Conservation (phyloP, 116 monocot genomes). For the Cymodocea nodosa region DNA sequence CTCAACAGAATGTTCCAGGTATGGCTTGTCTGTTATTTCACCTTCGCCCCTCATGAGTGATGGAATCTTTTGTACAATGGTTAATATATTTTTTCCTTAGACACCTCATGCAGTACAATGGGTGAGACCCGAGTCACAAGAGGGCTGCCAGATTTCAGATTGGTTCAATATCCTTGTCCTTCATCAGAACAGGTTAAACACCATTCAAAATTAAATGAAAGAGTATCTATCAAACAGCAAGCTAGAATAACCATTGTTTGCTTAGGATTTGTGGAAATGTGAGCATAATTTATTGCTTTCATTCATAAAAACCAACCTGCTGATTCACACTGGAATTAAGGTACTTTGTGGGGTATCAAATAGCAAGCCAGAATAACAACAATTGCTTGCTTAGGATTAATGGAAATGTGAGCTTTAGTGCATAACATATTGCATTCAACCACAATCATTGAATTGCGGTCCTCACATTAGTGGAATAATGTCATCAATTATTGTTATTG, state of each 20-base stretch:
- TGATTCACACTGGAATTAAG: too few species aligned
- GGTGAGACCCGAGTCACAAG: conserved; percentile 92
- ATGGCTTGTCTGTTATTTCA: neutral
- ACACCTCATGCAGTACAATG: conserved; percentile 98
- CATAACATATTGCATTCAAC: too few species aligned
- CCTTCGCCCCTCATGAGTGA: neutral
- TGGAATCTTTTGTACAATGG: neutral
- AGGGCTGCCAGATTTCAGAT: conserved; percentile 66
- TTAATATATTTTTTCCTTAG: conserved; percentile 32
- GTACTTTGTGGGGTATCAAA: too few species aligned
- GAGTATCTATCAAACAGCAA: neutral
- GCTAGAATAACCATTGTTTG: neutral
- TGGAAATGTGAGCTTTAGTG: too few species aligned
- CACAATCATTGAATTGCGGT: too few species aligned
- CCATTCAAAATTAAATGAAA: neutral
- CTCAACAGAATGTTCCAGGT: conserved; percentile 99
- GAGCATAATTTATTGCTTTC: neutral
- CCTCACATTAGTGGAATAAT: too few species aligned
- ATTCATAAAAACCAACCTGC: too few species aligned
- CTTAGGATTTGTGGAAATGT: neutral
- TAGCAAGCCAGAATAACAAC: too few species aligned
- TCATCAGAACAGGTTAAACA: conserved; percentile 91
- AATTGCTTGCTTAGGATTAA: too few species aligned
- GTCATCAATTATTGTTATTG: too few species aligned
- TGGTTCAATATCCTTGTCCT: conserved; percentile 99